A percentile compares a stretch with the other conserved stretches of the same genome.
Conservation (phyloP, 768 basidiomycete genomes). For the Macrocybe gigantea region DNA sequence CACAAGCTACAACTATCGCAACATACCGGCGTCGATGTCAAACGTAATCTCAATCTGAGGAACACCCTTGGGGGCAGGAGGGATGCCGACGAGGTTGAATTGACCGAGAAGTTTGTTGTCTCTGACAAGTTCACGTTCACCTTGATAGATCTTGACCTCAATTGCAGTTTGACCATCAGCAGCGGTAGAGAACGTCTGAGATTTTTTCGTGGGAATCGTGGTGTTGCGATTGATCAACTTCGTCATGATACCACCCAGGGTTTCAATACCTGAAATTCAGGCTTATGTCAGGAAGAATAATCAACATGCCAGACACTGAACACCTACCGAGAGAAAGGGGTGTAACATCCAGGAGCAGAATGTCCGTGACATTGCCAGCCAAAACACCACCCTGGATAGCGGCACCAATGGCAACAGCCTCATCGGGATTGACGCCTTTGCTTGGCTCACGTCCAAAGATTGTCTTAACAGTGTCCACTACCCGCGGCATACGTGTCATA, state of each 20-base stretch:
- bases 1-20: not conserved
- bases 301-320: not conserved
- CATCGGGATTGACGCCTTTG: conserved; percentile 99
- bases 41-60: conserved; percentile 89
- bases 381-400: conserved; percentile 98
- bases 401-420: conserved; percentile 98
- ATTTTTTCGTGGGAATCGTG: conserved; percentile 99
- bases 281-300: not conserved
- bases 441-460: conserved; percentile 95
- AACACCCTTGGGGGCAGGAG: conserved; percentile 77
- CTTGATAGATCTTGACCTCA: conserved; percentile 99
- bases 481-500: conserved; percentile 97
- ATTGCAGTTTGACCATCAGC: conserved; percentile 99
- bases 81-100: conserved; percentile 99
- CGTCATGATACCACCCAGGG: conserved; percentile 99
- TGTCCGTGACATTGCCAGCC: conserved; percentile 93
- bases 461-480: conserved; percentile 87
- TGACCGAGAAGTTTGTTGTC: conserved; percentile 99
- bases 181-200: conserved; percentile 97
- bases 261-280: conserved; percentile 64
- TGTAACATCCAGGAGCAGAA: conserved; percentile 92
- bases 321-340: conserved; percentile 87
- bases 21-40: conserved; percentile 91
- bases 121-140: conserved; percentile 96
- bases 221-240: conserved; percentile 98